A percentile compares a stretch with the other conserved stretches of the same genome.
Conservation (phyloP, 1,284 basidiomycete genomes). For the Cystobasidium pallidum region DNA sequence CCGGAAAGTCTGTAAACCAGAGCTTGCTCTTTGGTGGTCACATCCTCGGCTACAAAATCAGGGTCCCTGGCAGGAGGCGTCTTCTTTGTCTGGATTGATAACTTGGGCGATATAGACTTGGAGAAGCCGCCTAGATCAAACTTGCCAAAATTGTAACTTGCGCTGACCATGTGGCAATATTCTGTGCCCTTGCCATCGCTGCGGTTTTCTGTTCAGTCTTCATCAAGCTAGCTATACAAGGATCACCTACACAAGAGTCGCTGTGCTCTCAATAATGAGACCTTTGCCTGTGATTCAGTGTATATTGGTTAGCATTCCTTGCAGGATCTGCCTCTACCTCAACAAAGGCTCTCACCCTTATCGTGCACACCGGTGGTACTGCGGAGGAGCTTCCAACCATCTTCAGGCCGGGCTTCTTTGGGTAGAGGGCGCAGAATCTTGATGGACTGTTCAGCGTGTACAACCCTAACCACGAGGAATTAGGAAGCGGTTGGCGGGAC, state of each 20-base stretch:
- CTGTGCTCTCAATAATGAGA: conserved; percentile 70
- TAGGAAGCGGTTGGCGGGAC: background rate
- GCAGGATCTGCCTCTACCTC: background rate
- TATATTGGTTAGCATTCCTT: background rate
- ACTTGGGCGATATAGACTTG: conserved; percentile 70
- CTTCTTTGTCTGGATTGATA: conserved; percentile 67
- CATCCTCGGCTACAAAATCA: conserved; percentile 69
- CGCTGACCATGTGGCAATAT: conserved; percentile 70
- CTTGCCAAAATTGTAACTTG: conserved; percentile 63
- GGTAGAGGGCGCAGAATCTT: conserved; percentile 55
- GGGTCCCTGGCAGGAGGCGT: conserved; percentile 65
- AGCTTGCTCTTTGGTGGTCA: conserved; percentile 74
- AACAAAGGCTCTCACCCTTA: conserved; percentile 68
- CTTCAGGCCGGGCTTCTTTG: conserved; percentile 62
- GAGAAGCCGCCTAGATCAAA: conserved; percentile 62
- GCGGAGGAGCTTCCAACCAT: conserved; percentile 68
- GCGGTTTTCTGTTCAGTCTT: too few relatives aligned
- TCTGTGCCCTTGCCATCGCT: conserved; percentile 64
- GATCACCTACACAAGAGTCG: conserved; percentile 60
- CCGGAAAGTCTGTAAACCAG: conserved; percentile 68
- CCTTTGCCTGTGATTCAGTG: conserved; percentile 64
- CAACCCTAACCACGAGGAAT: conserved; percentile 48
- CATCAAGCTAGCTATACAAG: too few relatives aligned
- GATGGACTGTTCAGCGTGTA: conserved; percentile 58
- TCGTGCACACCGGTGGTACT: conserved; percentile 70